These are phyloP conservation scores for Stromatinia cepivora DNA, from an alignment of 2,329 filamentous ascomycete genomes.

Conservation along the genomic window DNA sequence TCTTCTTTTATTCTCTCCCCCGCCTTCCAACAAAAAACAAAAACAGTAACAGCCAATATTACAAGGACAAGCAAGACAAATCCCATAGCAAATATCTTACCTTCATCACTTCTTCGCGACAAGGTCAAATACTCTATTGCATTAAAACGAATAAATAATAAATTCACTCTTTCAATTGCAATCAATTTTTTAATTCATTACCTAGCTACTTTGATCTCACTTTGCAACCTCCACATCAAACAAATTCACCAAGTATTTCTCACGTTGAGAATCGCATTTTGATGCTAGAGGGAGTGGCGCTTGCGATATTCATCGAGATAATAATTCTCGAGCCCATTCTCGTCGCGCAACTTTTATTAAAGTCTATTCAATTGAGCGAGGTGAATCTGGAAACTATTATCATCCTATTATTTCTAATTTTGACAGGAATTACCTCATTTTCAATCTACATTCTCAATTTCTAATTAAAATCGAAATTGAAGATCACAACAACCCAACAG, in stretches of 20 bases:
- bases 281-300: background rate
- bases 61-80: background rate
- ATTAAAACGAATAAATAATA: background rate
- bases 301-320: conserved; percentile 13
- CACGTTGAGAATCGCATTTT: background rate
- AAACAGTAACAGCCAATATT: background rate
- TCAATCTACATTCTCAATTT: background rate
- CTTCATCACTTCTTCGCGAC: background rate
- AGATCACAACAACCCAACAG: background rate
- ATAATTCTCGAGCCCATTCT: background rate
- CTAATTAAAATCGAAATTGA: background rate
- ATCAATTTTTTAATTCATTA: background rate
- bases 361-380: background rate
- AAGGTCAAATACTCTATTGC: background rate
- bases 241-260: background rate
- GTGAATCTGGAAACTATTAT: background rate
- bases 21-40: background rate
- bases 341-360: background rate
- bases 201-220: background rate
- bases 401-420: background rate
- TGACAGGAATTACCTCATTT: background rate
- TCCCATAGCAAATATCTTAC: background rate
- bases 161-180: background rate
- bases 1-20: background rate
- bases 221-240: background rate